A percentile compares a stretch with the other conserved stretches of the same genome.
Conservation (phyloP, 164 flowering plant species). For the Kalanchoe fedtschenkoi region DNA sequence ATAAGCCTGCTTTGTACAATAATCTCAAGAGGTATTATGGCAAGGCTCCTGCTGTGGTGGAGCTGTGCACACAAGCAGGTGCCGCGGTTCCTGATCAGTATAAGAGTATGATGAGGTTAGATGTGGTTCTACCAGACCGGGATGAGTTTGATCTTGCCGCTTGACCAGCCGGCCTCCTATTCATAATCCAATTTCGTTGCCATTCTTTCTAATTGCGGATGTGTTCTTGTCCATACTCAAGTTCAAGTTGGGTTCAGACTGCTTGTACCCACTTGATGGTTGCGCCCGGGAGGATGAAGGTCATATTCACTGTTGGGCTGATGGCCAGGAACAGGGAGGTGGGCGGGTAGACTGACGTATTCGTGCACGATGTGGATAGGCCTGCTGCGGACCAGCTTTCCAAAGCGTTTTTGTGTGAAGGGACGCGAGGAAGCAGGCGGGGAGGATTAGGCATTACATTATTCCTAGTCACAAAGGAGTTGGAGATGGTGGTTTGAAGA, state of each 20-base stretch:
- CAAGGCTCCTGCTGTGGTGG: constrained; percentile 72
- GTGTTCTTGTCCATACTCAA: background rate
- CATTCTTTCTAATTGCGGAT: background rate
- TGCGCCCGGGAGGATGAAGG: constrained; percentile 83
- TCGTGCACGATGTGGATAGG: constrained; percentile 86
- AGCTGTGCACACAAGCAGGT: constrained; percentile 71
- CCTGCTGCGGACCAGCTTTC: constrained; percentile 68
- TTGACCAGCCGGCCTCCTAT: constrained; percentile 14
- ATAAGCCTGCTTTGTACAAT: constrained; percentile 37
- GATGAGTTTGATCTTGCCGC: constrained; percentile 80
- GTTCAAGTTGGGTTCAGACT: background rate
- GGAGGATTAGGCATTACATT: constrained; percentile 62
- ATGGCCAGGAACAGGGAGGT: constrained; percentile 65
- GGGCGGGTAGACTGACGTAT: constrained; percentile 78
- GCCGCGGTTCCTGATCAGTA: constrained; percentile 62
- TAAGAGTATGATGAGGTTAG: constrained; percentile 68
- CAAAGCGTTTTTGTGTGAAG: constrained; percentile 62
- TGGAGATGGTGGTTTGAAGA: background rate
- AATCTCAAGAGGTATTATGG: constrained; percentile 70
- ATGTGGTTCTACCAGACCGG: constrained; percentile 55
- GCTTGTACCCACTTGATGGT: background rate
- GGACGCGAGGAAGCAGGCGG: constrained; percentile 50
- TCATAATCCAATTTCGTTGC: background rate
- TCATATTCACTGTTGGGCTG: constrained; percentile 79
- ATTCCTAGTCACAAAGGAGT: constrained; percentile 53